These are phyloP conservation scores for Penicillium sp. DNA, from an alignment of 2,329 filamentous ascomycete species.

Conservation along the genomic window DNA sequence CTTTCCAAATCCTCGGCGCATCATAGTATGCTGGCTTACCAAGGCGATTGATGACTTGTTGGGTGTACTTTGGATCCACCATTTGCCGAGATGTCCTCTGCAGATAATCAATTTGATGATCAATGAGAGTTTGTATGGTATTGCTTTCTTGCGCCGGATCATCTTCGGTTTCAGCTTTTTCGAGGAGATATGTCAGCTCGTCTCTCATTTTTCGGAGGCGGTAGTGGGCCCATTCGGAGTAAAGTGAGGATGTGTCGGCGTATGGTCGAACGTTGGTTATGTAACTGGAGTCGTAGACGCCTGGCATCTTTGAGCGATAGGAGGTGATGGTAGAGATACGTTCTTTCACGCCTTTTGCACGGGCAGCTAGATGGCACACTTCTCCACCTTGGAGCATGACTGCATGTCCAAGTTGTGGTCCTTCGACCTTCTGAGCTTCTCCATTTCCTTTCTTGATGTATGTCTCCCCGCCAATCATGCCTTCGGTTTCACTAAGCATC, in stretches of 20 bases:
- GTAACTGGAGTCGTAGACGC: conserved; percentile 23
- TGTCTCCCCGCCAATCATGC: conserved; percentile 33
- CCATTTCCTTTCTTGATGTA: conserved; percentile 26
- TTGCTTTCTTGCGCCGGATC: neutral
- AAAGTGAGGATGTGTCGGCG: conserved; percentile 17
- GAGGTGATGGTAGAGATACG: conserved; percentile 31
- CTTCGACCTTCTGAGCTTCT: conserved; percentile 15
- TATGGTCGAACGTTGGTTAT: conserved; percentile 26
- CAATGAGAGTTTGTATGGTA: conserved; percentile 4
- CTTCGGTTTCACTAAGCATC: conserved; percentile 31
- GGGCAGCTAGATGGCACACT: conserved; percentile 28
- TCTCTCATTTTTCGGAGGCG: conserved; percentile 21
- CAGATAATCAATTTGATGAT: conserved; percentile 14
- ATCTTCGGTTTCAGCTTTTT: conserved; percentile 1
- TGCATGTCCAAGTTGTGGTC: conserved; percentile 22
- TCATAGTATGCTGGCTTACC: conserved; percentile 15
- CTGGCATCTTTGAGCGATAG: conserved; percentile 21
- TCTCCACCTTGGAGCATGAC: conserved; percentile 32
- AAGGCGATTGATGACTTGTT: conserved; percentile 5
- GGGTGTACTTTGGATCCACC: conserved; percentile 8
- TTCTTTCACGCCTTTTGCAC: conserved; percentile 25
- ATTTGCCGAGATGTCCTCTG: conserved; percentile 17
- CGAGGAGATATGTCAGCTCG: conserved; percentile 10
- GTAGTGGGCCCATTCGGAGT: conserved; percentile 23
- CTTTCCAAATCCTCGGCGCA: conserved; percentile 12